Conservation (phyloP, 2,329 filamentous ascomycete genomes). For the Claviceps sp. region DNA sequence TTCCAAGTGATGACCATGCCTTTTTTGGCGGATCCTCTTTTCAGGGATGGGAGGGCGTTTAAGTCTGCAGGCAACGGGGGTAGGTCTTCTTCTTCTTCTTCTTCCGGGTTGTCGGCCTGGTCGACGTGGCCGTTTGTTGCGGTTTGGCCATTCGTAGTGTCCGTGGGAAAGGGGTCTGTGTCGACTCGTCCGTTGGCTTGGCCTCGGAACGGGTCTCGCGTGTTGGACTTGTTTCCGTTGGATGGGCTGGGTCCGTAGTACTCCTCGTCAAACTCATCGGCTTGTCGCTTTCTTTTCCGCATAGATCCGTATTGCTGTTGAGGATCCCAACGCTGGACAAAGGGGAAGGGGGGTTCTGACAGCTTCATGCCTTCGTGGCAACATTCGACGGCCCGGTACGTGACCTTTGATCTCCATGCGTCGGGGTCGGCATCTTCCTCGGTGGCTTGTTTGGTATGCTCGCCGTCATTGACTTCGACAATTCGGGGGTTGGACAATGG, state of each 20-base stretch:
- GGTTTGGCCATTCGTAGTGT: background rate
- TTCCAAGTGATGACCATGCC: conserved; percentile 61
- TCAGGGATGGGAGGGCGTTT: conserved; percentile 36
- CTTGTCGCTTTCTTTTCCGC: conserved; percentile 36
- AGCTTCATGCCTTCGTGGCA: conserved; percentile 54
- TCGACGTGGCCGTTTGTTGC: background rate
- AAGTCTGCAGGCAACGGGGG: conserved; percentile 47
- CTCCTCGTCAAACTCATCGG: conserved; percentile 20
- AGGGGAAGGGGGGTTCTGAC: conserved; percentile 75
- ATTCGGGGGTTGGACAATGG: conserved; percentile 25
- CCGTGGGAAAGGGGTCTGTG: background rate
- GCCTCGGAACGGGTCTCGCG: conserved; percentile 3
- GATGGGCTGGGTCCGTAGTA: conserved; percentile 17
- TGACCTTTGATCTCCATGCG: conserved; percentile 62
- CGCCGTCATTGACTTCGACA: conserved; percentile 8
- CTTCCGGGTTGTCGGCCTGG: conserved; percentile 15
- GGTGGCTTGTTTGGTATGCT: conserved; percentile 6
- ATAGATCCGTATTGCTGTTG: conserved; percentile 42
- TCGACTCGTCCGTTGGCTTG: conserved; percentile 3
- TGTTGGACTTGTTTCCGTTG: conserved; percentile 1
- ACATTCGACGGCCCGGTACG: conserved; percentile 72
- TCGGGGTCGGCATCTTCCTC: conserved; percentile 33
- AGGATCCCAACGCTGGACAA: conserved; percentile 77
- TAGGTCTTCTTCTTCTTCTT: conserved; percentile 33
- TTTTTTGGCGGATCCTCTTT: conserved; percentile 30